Conservation (phyloP, 805 yeast genomes). For the Myxozyma mucilagina region DNA sequence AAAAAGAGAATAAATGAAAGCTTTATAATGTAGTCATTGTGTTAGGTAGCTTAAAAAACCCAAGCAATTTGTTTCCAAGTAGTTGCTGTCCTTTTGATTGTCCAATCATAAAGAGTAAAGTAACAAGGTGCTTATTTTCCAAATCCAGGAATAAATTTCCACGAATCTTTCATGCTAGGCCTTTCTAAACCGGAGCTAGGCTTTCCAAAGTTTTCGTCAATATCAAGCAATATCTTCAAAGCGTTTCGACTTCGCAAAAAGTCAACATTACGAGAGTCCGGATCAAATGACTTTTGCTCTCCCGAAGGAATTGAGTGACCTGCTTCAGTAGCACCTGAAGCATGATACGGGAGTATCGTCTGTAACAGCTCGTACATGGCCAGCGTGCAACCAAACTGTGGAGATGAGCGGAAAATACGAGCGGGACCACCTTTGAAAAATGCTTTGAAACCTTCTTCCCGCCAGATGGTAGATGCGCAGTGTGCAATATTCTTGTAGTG, state of each 20-base stretch:
- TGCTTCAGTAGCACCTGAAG: constrained; percentile 44
- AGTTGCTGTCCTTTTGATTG: too few relatives aligned
- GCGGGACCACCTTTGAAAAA: constrained; percentile 97
- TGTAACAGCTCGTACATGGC: constrained; percentile 96
- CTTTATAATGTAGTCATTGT: too few relatives aligned
- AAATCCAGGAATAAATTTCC: constrained; percentile 26
- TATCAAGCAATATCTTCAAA: constrained; percentile 46
- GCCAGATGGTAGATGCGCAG: constrained; percentile 70
- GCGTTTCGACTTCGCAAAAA: constrained; percentile 46
- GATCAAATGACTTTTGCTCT: constrained; percentile 19
- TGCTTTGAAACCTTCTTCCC: constrained; percentile 81
- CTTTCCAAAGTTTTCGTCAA: constrained; percentile 49
- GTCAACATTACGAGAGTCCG: constrained; percentile 39
- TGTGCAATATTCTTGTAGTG: constrained; percentile 74
- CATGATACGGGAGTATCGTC: constrained; percentile 64
- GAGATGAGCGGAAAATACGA: constrained; percentile 90
- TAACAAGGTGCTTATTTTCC: neutral
- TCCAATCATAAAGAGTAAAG: neutral
- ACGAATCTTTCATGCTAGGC: constrained; percentile 11
- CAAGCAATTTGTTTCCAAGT: too few relatives aligned
- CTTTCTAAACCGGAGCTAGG: constrained; percentile 32
- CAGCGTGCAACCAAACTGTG: constrained; percentile 95
- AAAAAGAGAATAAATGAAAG: neutral
- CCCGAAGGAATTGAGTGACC: constrained; percentile 47
- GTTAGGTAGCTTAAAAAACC: too few relatives aligned